Evolutionary conservation across 495 filamentous ascomycete species (phyloP).

Genomic region (Ascobolus immersus): DNA sequence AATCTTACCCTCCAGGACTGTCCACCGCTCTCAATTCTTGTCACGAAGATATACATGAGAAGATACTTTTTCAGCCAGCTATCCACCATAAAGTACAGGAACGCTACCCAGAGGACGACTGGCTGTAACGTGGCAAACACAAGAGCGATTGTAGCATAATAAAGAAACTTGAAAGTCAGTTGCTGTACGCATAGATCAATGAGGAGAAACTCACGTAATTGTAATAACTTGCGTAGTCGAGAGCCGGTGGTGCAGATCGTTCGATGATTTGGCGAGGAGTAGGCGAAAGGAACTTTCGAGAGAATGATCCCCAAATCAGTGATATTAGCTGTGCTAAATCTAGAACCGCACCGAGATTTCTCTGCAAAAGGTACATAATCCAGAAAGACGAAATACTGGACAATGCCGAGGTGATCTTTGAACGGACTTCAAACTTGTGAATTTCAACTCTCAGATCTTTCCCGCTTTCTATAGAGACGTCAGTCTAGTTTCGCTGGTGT

Average conservation of each 20-base stretch:
- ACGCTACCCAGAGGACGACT: slow-evolving; percentile 66
- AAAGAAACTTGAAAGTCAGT: slow-evolving; percentile 37
- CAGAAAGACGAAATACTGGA: slow-evolving; percentile 71
- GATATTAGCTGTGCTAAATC: slow-evolving; percentile 68
- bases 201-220: slow-evolving; percentile 30
- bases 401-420: slow-evolving; percentile 25
- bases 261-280: slow-evolving; percentile 87
- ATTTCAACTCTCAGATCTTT: not conserved
- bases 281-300: slow-evolving; percentile 56
- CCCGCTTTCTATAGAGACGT: slow-evolving; percentile 6
- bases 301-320: slow-evolving; percentile 54
- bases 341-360: slow-evolving; percentile 71
- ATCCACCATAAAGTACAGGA: slow-evolving; percentile 73
- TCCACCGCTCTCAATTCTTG: slow-evolving; percentile 89
- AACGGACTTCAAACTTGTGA: slow-evolving; percentile 3
- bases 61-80: slow-evolving; percentile 85
- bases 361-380: slow-evolving; percentile 77
- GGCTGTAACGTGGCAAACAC: slow-evolving; percentile 74
- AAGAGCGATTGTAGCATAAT: slow-evolving; percentile 71
- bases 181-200: not conserved
- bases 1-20: slow-evolving; percentile 46
- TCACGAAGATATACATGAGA: slow-evolving; percentile 79
- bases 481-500: not conserved
- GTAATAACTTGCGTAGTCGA: slow-evolving; percentile 92
- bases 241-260: slow-evolving; percentile 69